phyloP scores from a whole-genome alignment of 2,329 filamentous ascomycete species.

The Rhytidhysteron rufulum region DNA sequence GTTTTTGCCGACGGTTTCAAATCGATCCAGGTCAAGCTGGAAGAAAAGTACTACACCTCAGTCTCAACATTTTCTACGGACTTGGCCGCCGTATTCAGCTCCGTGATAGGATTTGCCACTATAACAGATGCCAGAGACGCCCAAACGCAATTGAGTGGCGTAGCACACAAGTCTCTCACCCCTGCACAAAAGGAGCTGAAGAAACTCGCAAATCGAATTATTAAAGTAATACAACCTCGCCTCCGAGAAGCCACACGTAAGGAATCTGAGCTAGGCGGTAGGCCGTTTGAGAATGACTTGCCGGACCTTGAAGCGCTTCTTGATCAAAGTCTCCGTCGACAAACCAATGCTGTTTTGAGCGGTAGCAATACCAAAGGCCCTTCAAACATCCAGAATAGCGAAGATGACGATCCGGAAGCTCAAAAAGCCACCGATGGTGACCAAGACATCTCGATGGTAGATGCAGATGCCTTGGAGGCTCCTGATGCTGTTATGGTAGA shows the following conservation, averaged over 20 bases:
- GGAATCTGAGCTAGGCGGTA: slow-evolving; percentile 75
- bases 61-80: slow-evolving; percentile 59
- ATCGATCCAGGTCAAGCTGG: slow-evolving; percentile 50
- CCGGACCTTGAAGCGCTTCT: slow-evolving; percentile 72
- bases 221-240: slow-evolving; percentile 74
- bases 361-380: slow-evolving; percentile 5
- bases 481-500: slow-evolving; percentile 11
- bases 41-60: slow-evolving; percentile 57
- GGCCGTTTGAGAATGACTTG: slow-evolving; percentile 65
- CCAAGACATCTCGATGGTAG: slow-evolving; percentile 4
- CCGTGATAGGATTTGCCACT: slow-evolving; percentile 50
- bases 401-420: slow-evolving; percentile 8
- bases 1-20: slow-evolving; percentile 54
- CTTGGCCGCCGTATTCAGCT: slow-evolving; percentile 53
- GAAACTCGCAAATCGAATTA: slow-evolving; percentile 82
- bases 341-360: slow-evolving; percentile 30
- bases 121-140: slow-evolving; percentile 36
- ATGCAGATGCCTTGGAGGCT: background rate
- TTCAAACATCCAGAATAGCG: background rate
- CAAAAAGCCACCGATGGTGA: slow-evolving; percentile 9
- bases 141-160: slow-evolving; percentile 39
- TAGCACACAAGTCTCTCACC: slow-evolving; percentile 39
- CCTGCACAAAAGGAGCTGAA: slow-evolving; percentile 75
- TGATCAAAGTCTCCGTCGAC: slow-evolving; percentile 60
- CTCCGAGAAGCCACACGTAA: slow-evolving; percentile 72